Evolutionary conservation across 805 yeast species (phyloP), one percentile per base, ranked within the genome.

Genomic region (Pichia sporocuriosa): DNA sequence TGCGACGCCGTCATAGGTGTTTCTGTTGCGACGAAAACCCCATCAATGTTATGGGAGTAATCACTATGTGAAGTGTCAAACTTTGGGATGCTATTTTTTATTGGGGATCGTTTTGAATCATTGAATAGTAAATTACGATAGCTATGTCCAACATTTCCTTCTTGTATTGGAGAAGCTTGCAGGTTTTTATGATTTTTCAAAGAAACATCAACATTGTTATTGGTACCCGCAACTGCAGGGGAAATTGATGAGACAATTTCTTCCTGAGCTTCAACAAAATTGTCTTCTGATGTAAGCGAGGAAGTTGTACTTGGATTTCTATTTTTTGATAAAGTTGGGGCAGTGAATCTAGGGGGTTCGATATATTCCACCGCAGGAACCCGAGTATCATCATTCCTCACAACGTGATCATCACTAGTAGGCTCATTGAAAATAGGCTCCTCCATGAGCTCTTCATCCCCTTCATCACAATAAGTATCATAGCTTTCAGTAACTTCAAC

Each of bases 401-500:
- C 26, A 10, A 23, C 20, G 4, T 16, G 25, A 13, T 30, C 36
- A 17, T 33, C 13, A 4, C 32, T 24, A 15, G 28, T n/a, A 6
- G 40, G 30, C n/a, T n/a, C n/a, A 29, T 44, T 35, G 6, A 21
- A 7, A 35, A 34, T 35, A 1, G 46, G 38, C n/a, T 39, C 46
- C n/a, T 43, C 46, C 42, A 39, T 43, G 11, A 16, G n/a, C 24
- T 43, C 45, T 16, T 28, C 29, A 21, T 44, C 52, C 26, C 42
- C 42, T 30, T 45, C 21, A 16, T 28, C 27, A 6, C 20, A 22
- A 22, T 44, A n/a, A n/a, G n/a, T 51, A 34, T 49, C 46, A 29
- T 49, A 42, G 6, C 36, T 32, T 33, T 49, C 47, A 31, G 48
- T 43, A 16, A 42, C 47, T 30, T 47, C 51, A 16, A 27, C 43